phyloP scores from a whole-genome alignment of 2,329 filamentous ascomycete genomes.

The Fusarium dlaminii region DNA sequence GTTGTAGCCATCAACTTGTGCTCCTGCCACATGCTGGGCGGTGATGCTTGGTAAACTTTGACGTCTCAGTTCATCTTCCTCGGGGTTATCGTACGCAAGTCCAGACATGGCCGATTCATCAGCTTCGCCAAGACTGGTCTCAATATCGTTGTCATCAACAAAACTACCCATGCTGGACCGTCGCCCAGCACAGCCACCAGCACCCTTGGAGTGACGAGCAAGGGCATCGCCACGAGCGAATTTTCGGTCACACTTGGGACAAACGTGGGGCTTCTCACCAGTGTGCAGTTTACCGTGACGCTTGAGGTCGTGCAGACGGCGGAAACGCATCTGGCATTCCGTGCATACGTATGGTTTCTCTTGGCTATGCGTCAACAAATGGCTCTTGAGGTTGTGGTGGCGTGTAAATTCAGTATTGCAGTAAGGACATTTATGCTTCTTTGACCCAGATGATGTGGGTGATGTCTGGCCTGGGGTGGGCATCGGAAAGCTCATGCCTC shows the following conservation, averaged over 20 bases:
- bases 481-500: conserved; percentile 68
- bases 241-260: conserved; percentile 91
- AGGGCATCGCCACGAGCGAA: conserved; percentile 96
- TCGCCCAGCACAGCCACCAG: conserved; percentile 92
- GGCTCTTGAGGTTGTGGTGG: conserved; percentile 97
- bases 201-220: conserved; percentile 93
- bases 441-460: conserved; percentile 71
- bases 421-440: conserved; percentile 96
- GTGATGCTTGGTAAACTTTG: conserved; percentile 80
- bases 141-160: conserved; percentile 79
- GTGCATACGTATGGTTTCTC: conserved; percentile 97
- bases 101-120: conserved; percentile 68
- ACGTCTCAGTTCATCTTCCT: conserved; percentile 71
- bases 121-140: conserved; percentile 57
- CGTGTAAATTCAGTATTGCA: conserved; percentile 97
- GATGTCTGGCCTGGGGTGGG: conserved; percentile 54
- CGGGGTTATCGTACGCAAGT: conserved; percentile 63
- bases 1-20: conserved; percentile 58
- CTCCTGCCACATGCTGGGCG: conserved; percentile 71
- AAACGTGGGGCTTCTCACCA: conserved; percentile 93
- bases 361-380: conserved; percentile 96
- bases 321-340: conserved; percentile 92
- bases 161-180: conserved; percentile 87
- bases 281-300: conserved; percentile 96
- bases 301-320: conserved; percentile 93